Base-by-base conservation (phyloP, 352 stramenopile genomes). In the Pythium apleroticum region DNA sequence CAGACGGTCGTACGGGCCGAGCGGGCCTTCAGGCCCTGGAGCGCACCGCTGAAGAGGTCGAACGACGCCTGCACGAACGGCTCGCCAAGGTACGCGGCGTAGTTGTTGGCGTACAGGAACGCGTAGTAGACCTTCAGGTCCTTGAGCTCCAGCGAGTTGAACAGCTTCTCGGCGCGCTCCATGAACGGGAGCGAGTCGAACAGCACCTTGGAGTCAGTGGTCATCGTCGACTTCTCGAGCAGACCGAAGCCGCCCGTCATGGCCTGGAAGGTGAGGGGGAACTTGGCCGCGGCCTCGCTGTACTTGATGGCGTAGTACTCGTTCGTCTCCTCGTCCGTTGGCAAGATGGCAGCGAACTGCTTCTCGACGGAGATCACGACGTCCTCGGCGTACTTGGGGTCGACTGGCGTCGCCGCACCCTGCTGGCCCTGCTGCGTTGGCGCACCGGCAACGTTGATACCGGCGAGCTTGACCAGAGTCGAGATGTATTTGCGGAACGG, bases 61-160 rank as follows among this genome's bases (percentile, higher is more conserved):
- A 97, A 97, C 49, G 84, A 76, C 7, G 84, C 87, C 20, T 93
- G 61, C 10, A 94, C 72, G 61, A 97, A 97, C 4, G 68, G 46
- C 24, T 85, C 52, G 39, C 73, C 75, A 22, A 90, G 55, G 41
- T 72, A 90, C 17, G 75, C 65, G 7, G 88, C 41, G 43, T 82
- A 81, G 15, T 72, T 12, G 41, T 62, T 52, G 5, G 52, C 55
- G 55, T 54, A 62, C 55, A 53, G 41, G 41, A 62, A 62, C 55
- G 55, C 43, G 17, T 54, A 62, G 55, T 62, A 62, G 39, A 62
- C 65, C 66, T 88, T 85, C 9, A 90, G 68, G 35, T 78, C 75
- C 39, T 80, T 59, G 31, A 90, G 39, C 0, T 77, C 69, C 3
- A 81, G 49, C 5, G 61, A 17, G 6, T 48, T 61, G 1, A 88